Evolutionary conservation across 2,329 filamentous ascomycete species (phyloP).

Genomic region (Xylariaceae sp.): DNA sequence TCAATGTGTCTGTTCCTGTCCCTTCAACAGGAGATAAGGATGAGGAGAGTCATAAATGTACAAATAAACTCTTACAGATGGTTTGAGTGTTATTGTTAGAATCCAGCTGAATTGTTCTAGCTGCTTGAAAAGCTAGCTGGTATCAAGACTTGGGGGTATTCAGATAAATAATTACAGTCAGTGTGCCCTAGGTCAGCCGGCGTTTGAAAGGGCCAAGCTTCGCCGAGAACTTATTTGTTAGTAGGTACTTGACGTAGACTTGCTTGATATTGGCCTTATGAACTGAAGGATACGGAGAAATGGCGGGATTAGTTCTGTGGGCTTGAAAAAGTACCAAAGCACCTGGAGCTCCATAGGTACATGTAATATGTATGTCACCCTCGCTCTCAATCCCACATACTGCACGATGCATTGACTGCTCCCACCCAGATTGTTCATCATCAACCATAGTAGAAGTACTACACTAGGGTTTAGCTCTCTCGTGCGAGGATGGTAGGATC

Average conservation of each 20-base stretch:
- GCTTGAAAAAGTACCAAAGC: background rate
- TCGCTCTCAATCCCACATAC: conserved; percentile 20
- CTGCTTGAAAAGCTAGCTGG: too few species aligned
- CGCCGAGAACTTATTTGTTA: conserved; percentile 7
- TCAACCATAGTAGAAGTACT: background rate
- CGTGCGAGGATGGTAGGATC: too few species aligned
- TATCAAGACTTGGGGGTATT: background rate
- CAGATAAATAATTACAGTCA: background rate
- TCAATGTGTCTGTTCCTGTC: too few species aligned
- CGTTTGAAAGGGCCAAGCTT: conserved; percentile 12
- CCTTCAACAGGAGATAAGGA: too few species aligned
- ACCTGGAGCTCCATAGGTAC: background rate
- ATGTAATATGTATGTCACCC: conserved; percentile 4
- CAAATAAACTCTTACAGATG: too few species aligned
- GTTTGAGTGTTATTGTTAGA: too few species aligned
- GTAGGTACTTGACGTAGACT: conserved; percentile 17
- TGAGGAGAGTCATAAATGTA: too few species aligned
- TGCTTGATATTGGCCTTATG: background rate
- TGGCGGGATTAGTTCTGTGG: background rate
- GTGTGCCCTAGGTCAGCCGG: background rate
- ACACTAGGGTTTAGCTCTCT: too few species aligned
- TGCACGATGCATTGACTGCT: background rate
- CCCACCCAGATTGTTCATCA: background rate
- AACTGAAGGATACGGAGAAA: background rate
- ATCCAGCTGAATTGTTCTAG: too few species aligned